Evolutionary conservation across 2,329 filamentous ascomycete genomes (phyloP).

Genomic region (Ambrosiella xylebori): DNA sequence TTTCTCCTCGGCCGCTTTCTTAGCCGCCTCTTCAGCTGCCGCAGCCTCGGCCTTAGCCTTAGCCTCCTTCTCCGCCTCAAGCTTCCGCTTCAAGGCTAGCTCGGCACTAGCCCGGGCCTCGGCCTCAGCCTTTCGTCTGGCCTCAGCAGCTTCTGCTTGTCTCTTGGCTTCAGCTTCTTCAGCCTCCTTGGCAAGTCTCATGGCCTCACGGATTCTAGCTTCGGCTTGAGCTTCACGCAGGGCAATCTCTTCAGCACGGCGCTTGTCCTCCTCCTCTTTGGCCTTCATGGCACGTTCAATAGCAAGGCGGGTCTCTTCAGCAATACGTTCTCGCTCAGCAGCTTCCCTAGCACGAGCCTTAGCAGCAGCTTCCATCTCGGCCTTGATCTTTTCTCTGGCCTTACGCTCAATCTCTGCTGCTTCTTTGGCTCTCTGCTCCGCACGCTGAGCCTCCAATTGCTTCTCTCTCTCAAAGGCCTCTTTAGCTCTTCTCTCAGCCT

Average conservation of each 20-base stretch:
- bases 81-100: slow-evolving; percentile 23
- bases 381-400: slow-evolving; percentile 20
- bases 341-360: slow-evolving; percentile 17
- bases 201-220: slow-evolving; percentile 20
- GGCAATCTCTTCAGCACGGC: slow-evolving; percentile 15
- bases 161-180: slow-evolving; percentile 18
- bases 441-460: slow-evolving; percentile 26
- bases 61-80: slow-evolving; percentile 21
- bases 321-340: slow-evolving; percentile 13
- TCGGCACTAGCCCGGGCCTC: slow-evolving; percentile 22
- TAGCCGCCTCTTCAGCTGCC: slow-evolving; percentile 23
- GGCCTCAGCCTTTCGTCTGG: slow-evolving; percentile 15
- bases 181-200: slow-evolving; percentile 21
- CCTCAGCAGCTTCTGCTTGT: slow-evolving; percentile 13
- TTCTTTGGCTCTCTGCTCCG: slow-evolving; percentile 19
- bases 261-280: slow-evolving; percentile 17
- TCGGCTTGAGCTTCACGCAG: slow-evolving; percentile 8
- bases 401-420: slow-evolving; percentile 23
- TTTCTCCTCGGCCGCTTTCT: slow-evolving; percentile 33
- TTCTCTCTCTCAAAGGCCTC: slow-evolving; percentile 25
- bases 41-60: slow-evolving; percentile 21
- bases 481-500: slow-evolving; percentile 28
- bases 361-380: slow-evolving; percentile 17
- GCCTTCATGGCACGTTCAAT: slow-evolving; percentile 15
- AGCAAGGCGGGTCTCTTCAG: slow-evolving; percentile 17